phyloP scores from a whole-genome alignment of 371 early-diverging fungal genomes.

The Actinomucor elegans region DNA sequence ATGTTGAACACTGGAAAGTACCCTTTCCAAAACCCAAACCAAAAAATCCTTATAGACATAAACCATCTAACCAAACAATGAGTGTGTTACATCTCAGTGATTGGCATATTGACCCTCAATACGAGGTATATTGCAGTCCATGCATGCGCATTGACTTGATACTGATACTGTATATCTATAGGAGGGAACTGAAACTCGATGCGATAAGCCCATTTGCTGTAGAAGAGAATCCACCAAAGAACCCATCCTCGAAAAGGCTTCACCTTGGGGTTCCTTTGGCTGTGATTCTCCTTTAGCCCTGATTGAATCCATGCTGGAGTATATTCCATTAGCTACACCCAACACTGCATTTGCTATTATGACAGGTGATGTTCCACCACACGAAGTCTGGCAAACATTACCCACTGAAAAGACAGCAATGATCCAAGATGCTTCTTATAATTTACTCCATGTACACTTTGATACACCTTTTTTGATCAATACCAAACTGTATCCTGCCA shows the following conservation, averaged over 20 bases:
- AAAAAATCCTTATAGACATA: conserved; percentile 9
- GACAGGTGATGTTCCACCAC: conserved; percentile 67
- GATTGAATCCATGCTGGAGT: conserved; percentile 48
- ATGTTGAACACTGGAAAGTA: conserved; percentile 37
- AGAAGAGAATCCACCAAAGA: conserved; percentile 41
- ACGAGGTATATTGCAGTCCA: conserved; percentile 23
- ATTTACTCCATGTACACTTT: conserved; percentile 41
- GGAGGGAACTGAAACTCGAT: conserved; percentile 52
- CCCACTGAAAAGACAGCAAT: conserved; percentile 38
- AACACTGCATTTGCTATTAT: conserved; percentile 51
- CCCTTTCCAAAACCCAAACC: conserved; percentile 57
- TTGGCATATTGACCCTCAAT: conserved; percentile 63
- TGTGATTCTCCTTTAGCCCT: conserved; percentile 54
- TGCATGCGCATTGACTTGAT: too few relatives aligned
- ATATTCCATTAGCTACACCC: conserved; percentile 39
- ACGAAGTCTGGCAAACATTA: conserved; percentile 60
- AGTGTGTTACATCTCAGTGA: conserved; percentile 62
- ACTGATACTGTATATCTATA: conserved; percentile 6
- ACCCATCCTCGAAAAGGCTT: conserved; percentile 31
- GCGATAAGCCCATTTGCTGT: conserved; percentile 60
- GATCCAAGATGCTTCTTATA: conserved; percentile 41
- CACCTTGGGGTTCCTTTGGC: conserved; percentile 47
- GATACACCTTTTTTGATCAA: conserved; percentile 31
- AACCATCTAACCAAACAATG: conserved; percentile 37
- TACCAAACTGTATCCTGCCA: conserved; percentile 50